These are phyloP conservation scores for Dioszegia hungarica DNA, from an alignment of 768 basidiomycete genomes.

Conservation along the genomic window DNA sequence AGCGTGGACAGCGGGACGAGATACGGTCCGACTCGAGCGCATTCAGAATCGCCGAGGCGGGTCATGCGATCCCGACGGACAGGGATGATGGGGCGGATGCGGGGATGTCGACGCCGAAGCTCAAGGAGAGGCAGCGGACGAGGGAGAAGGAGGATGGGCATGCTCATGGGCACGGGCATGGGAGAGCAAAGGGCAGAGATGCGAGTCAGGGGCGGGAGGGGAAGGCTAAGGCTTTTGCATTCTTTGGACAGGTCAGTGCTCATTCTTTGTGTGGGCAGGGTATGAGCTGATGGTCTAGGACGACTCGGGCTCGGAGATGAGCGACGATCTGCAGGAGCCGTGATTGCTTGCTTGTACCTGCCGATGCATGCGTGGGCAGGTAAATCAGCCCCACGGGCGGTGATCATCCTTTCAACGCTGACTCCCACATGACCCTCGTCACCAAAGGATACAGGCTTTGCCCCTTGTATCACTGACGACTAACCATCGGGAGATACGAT, in stretches of 20 bases:
- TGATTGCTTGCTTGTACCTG: neutral
- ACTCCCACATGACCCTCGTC: too few species aligned
- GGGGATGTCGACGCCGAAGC: too few species aligned
- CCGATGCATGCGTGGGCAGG: neutral
- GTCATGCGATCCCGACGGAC: conserved; percentile 32
- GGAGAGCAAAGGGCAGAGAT: conserved; percentile 1
- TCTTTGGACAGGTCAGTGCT: conserved; percentile 44
- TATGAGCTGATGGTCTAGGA: conserved; percentile 25
- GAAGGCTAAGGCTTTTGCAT: conserved; percentile 46
- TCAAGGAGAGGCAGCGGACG: neutral
- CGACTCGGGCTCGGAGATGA: conserved; percentile 41
- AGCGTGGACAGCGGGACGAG: conserved; percentile 58
- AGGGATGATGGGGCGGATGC: neutral
- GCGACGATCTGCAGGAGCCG: conserved; percentile 20
- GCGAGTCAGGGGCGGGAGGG: conserved; percentile 8
- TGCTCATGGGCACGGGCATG: too few species aligned
- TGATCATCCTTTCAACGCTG: too few species aligned
- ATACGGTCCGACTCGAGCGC: conserved; percentile 50
- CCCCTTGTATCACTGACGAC: too few species aligned
- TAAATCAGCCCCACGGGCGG: neutral
- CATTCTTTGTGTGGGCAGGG: neutral
- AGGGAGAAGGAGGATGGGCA: neutral
- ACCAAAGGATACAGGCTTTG: too few species aligned
- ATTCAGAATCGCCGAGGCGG: conserved; percentile 16
- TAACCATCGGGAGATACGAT: too few species aligned